These are phyloP conservation scores for Leccinum broughii DNA, from an alignment of 768 basidiomycete genomes.

Conservation along the genomic window DNA sequence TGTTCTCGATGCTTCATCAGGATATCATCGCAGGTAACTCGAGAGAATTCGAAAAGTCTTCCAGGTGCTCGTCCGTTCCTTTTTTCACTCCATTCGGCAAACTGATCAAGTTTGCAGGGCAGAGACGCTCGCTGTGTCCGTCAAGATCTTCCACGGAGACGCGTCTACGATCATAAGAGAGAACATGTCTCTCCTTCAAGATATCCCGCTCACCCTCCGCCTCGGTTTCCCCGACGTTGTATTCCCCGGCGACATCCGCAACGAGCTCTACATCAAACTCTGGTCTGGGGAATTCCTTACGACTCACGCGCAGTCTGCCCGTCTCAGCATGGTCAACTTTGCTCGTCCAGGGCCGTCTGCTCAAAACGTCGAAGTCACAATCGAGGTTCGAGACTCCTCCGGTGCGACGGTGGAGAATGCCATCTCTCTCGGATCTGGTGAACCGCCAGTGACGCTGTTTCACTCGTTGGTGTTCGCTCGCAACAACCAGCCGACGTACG, in stretches of 20 bases:
- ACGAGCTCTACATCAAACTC: slow-evolving; percentile 94
- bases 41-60: slow-evolving; percentile 80
- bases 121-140: slow-evolving; percentile 80
- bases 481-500: slow-evolving; percentile 87
- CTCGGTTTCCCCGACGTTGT: slow-evolving; percentile 97
- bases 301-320: slow-evolving; percentile 52
- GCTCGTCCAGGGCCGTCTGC: slow-evolving; percentile 55
- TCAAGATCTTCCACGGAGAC: slow-evolving; percentile 89
- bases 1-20: slow-evolving; percentile 93
- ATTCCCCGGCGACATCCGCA: slow-evolving; percentile 86
- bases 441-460: slow-evolving; percentile 76
- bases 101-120: slow-evolving; percentile 50
- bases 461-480: slow-evolving; percentile 90
- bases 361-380: slow-evolving; percentile 76
- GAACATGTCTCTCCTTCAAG: slow-evolving; percentile 80
- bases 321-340: slow-evolving; percentile 57
- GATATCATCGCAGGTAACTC: slow-evolving; percentile 81
- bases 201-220: slow-evolving; percentile 77
- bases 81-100: background rate
- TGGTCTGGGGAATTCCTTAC: slow-evolving; percentile 89
- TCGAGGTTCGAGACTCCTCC: slow-evolving; percentile 79
- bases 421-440: slow-evolving; percentile 84
- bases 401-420: slow-evolving; percentile 69
- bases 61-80: slow-evolving; percentile 52
- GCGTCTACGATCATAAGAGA: slow-evolving; percentile 71